Conservation (phyloP, 305 asterid species). For the Fraxinus nigra region DNA sequence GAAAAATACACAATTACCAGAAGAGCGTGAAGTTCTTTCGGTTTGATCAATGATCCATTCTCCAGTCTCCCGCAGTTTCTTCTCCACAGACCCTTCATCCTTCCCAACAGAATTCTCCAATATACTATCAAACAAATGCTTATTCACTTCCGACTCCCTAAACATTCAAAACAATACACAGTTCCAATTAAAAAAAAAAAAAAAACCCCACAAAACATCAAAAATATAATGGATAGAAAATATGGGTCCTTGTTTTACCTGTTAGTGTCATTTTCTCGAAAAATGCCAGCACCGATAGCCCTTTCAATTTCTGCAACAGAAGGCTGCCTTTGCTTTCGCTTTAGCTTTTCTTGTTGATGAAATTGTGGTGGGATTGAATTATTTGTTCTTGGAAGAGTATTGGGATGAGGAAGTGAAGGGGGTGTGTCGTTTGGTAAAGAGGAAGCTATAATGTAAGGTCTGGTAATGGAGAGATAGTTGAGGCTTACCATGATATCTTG, state of each 20-base stretch:
- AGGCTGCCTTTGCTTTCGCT: slow-evolving; percentile 36
- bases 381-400: slow-evolving; percentile 20
- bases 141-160: slow-evolving; percentile 40
- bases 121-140: slow-evolving; percentile 44
- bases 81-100: slow-evolving; percentile 65
- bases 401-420: slow-evolving; percentile 26
- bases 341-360: slow-evolving; percentile 20
- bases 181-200: neutral
- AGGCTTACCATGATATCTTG: slow-evolving; percentile 40
- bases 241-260: slow-evolving; percentile 31
- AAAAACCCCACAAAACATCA: neutral
- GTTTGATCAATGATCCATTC: slow-evolving; percentile 60
- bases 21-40: slow-evolving; percentile 42
- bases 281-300: slow-evolving; percentile 78
- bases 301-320: slow-evolving; percentile 65
- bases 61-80: slow-evolving; percentile 71
- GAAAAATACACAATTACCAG: slow-evolving; percentile 34
- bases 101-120: slow-evolving; percentile 47
- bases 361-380: slow-evolving; percentile 5
- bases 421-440: slow-evolving; percentile 35
- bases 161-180: slow-evolving; percentile 1
- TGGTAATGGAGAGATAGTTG: slow-evolving; percentile 38
- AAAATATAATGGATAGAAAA: neutral
- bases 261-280: slow-evolving; percentile 51
- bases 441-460: slow-evolving; percentile 37